Base-by-base conservation (phyloP, 257 asterid species). In the Catharanthus roseus region DNA sequence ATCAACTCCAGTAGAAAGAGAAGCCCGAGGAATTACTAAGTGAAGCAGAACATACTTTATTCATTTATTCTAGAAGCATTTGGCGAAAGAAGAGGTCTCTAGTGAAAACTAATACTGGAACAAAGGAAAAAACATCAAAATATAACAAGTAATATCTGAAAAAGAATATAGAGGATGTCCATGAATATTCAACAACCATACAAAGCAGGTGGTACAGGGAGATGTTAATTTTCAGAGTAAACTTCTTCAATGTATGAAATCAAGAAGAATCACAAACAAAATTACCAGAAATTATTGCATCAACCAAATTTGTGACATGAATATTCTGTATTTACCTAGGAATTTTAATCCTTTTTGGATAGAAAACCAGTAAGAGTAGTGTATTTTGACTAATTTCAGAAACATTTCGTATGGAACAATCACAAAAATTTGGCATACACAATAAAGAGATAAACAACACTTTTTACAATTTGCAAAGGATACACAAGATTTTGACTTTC, bases 401-500 rank as follows among this genome's bases (percentile, higher is more conserved):
- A 28, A 33, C 23, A 58, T 3, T 38, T n/a, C 28, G 28, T 58
- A 58, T 29, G 3, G 24, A 24, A 33, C 23, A 1, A 60, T 10
- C 11, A 31, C 10, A 34, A 60, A 60, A 10, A 2, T 1, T 5
- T 15, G 3, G 7, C 36, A 39, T 19, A 23, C 41, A 60, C 1
- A 31, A 60, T 8, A 34, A 34, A 62, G 47, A 34, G 67, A 18
- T 69, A 3, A 8, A n/a, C 55, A 71, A 56, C 15, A 13, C 36
- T 42, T 7, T n/a, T n/a, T n/a, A 50, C 39, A 11, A 57, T 15
- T 26, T 10, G 50, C 39, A 38, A 75, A 91, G 96, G 95, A 89
- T 91, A 87, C 93, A 88, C 53, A 87, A 60, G 77, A 91, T 88
- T 86, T 89, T 91, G 75, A 91, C 96, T 77, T 89, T 91, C 96